phyloP scores from a whole-genome alignment of 2,329 filamentous ascomycete genomes.

The Teratosphaeria pseudoeucalypti region DNA sequence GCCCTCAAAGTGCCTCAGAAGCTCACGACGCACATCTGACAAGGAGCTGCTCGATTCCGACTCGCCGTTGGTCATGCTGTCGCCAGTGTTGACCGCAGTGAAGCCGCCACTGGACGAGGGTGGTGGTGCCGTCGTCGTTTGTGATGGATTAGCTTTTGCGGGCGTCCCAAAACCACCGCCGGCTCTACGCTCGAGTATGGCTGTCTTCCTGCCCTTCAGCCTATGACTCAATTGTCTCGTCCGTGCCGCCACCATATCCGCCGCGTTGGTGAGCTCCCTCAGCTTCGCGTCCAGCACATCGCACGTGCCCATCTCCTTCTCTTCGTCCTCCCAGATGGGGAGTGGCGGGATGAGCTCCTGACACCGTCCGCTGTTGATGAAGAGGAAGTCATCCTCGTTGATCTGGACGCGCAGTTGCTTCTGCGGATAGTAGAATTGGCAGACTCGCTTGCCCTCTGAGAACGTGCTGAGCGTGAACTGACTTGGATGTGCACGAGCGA shows the following conservation, averaged over 20 bases:
- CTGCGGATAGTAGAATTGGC: conserved; percentile 60
- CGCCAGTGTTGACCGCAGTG: conserved; percentile 45
- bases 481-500: conserved; percentile 67
- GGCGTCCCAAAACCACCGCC: conserved; percentile 27
- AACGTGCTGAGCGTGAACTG: conserved; percentile 65
- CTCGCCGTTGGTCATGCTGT: conserved; percentile 29
- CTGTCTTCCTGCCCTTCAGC: conserved; percentile 61
- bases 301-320: conserved; percentile 71
- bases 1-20: conserved; percentile 54
- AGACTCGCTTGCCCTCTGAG: conserved; percentile 59
- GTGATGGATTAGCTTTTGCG: conserved; percentile 20
- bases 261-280: conserved; percentile 65
- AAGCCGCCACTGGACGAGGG: conserved; percentile 34
- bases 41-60: conserved; percentile 31
- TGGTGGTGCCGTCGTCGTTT: conserved; percentile 22
- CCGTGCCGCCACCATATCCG: conserved; percentile 59
- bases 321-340: conserved; percentile 75
- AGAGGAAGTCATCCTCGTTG: conserved; percentile 73
- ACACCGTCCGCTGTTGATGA: conserved; percentile 72
- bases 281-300: conserved; percentile 75
- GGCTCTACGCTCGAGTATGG: conserved; percentile 56
- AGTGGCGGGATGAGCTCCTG: conserved; percentile 73
- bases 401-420: conserved; percentile 78
- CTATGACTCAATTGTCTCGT: conserved; percentile 74
- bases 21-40: conserved; percentile 46